Evolutionary conservation across 768 basidiomycete species (phyloP), one percentile per base, ranked within the genome.

Genomic region (Trametes cinnabarina): DNA sequence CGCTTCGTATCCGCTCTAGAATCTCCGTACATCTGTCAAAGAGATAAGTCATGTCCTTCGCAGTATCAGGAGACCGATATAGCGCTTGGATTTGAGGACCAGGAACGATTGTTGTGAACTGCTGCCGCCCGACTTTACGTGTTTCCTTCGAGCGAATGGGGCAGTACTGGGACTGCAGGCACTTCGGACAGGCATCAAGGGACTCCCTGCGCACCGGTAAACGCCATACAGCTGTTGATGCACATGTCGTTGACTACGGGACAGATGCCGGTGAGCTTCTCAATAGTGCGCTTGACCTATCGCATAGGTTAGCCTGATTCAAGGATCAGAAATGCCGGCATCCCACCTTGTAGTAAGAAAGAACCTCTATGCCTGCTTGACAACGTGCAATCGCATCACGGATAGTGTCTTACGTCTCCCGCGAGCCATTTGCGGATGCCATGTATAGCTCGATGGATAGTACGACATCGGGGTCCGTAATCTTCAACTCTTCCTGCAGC

Each of bases 41-140:
- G 1, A 72, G 65, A 50, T 78, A 77, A 0, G 30, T 20, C 67
- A 78, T 69, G 0, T 64, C 55, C 0, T 48, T 23, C 0, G 78
- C 69, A 12, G 67, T 58, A 0, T 64, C 58, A 0, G 44, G 51
- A 9, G 61, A 62, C 0, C 71, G 58, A 11, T 70, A 63, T 1
- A 74, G 57, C 0, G 78, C 76, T 48, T 80, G 78, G 0, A 80
- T 56, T 41, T 78, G 76, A 0, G 76, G 78, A 4, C 77, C 76
- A 19, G 78, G 44, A 0, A 69, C 75, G 20, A 79, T 72, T 0
- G 77, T 79, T 11, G 54, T 58, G n/a, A 74, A 73, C n/a, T 73
- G 65, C 22, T 74, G 64, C 0, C 68, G 64, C 0, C 76, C 65
- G 1, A 72, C 58, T 40, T 22, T n/a, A n/a, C n/a, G 32, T 0